phyloP scores from a whole-genome alignment of 2,329 filamentous ascomycete species.

The Tympanopsis confertula region DNA sequence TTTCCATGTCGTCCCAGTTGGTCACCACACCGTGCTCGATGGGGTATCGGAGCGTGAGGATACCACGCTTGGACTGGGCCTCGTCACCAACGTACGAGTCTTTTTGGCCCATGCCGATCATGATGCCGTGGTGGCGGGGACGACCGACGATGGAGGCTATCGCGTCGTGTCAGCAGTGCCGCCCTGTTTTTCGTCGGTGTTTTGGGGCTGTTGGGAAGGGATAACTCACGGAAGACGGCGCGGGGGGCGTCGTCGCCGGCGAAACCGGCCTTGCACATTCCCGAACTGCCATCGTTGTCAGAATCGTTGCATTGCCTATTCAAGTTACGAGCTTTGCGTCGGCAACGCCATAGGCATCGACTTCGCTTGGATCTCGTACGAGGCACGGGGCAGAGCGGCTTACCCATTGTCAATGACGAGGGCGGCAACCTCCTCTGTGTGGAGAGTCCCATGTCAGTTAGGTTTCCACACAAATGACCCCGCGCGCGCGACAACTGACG shows the following conservation, averaged over 20 bases:
- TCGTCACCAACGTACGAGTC: constrained; percentile 99
- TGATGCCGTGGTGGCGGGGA: constrained; percentile 99
- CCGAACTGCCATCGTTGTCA: constrained; percentile 63
- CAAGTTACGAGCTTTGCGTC: constrained; percentile 2
- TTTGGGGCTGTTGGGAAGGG: constrained; percentile 10
- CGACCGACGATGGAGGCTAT: constrained; percentile 97
- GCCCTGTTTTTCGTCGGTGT: constrained; percentile 4
- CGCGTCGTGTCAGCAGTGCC: constrained; percentile 20
- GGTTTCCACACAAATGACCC: constrained; percentile 5
- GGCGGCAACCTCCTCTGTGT: constrained; percentile 96
- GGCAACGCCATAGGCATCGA: no score
- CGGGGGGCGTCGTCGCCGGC: constrained; percentile 99
- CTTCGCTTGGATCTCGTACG: no score
- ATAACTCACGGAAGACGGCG: constrained; percentile 97
- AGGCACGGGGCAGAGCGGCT: no score
- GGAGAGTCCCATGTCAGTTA: constrained; percentile 28
- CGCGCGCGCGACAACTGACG: background rate
- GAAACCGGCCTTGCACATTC: constrained; percentile 99
- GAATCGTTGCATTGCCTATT: constrained; percentile 4
- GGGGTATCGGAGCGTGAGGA: constrained; percentile 96
- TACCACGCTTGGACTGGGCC: constrained; percentile 99
- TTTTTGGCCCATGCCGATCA: constrained; percentile 99
- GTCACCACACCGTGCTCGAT: constrained; percentile 99
- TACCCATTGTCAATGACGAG: constrained; percentile 99
- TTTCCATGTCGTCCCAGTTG: constrained; percentile 99